phyloP scores from a whole-genome alignment of 2,329 filamentous ascomycete genomes.

The Ophiosphaerella narmari region DNA sequence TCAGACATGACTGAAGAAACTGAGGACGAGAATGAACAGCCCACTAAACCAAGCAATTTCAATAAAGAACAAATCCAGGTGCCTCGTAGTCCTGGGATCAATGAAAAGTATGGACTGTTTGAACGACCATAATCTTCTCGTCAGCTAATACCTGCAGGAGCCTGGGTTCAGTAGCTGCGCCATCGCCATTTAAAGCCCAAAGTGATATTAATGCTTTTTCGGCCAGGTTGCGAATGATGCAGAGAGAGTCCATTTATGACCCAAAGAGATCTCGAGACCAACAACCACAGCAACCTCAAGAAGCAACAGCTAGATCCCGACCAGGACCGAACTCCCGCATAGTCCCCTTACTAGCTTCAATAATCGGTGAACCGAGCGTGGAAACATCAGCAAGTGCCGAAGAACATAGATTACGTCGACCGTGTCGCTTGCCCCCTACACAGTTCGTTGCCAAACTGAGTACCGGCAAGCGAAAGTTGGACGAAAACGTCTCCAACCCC shows the following conservation, averaged over 20 bases:
- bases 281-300: not conserved
- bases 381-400: not conserved
- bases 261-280: conserved; percentile 11
- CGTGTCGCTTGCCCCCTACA: not conserved
- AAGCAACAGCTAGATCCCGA: not conserved
- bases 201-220: conserved; percentile 6
- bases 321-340: not conserved
- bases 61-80: conserved; percentile 3
- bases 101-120: conserved; percentile 3
- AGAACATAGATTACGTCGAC: not conserved
- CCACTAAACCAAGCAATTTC: not conserved
- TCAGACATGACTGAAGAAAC: conserved; percentile 15
- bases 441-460: conserved; percentile 4
- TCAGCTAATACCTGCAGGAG: conserved; percentile 7
- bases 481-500: not conserved
- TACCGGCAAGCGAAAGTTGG: conserved; percentile 9
- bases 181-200: conserved; percentile 6
- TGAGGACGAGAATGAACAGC: not conserved
- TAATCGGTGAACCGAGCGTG: not conserved
- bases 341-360: not conserved
- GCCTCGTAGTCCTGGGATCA: conserved; percentile 1
- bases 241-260: conserved; percentile 23
- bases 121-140: not conserved
- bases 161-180: not conserved
- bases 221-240: conserved; percentile 23